Base-by-base conservation (phyloP, 371 early-diverging fungal genomes). In the Parasitella parasitica region DNA sequence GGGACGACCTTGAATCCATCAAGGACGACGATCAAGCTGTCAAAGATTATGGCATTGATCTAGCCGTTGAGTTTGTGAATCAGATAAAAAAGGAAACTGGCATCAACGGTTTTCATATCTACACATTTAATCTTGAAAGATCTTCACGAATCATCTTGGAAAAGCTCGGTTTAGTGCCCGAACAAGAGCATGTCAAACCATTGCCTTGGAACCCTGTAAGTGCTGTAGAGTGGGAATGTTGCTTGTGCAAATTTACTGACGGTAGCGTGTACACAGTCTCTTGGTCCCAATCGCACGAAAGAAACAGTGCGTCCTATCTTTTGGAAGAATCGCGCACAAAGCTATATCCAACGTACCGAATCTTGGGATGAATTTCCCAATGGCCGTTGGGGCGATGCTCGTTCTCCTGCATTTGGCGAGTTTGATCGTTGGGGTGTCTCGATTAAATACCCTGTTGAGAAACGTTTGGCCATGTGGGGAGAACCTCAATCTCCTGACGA, bases 331-430 rank as follows among this genome's bases (percentile, higher is more conserved):
- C 89, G 96, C 38, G 85, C 92, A 51, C 88, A 91, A 66, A 92
- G 91, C 69, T 97, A 98, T 79, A 89, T 97, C 62, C 76, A 87
- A 54, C 91, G 97, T 56, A 98, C 98, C 4, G 95, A 94, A 66
- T 78, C 88, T 20, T 98, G 98, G 98, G 97, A 98, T 78, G 97
- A 97, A 67, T 98, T 94, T 71, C 97, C 97, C 20, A 98, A 98
- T 73, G 98, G 98, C 36, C 90, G 98, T 50, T 98, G 97, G 98
- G 97, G 97, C 36, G 97, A 97, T 69, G 87, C 96, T 18, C 85
- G 97, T 13, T 97, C 97, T 6, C 90, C 93, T 32, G 80, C 97
- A 9, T 98, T 89, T 80, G 97, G 98, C 60, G 97, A 98, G 59
- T 76, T 97, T 63, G 96, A 94, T 67, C 92, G 95, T 34, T 94